A percentile compares a stretch with the other conserved stretches of the same genome.
Conservation (phyloP, 371 early-diverging fungal species). For the Saksenaea vasiformis region DNA sequence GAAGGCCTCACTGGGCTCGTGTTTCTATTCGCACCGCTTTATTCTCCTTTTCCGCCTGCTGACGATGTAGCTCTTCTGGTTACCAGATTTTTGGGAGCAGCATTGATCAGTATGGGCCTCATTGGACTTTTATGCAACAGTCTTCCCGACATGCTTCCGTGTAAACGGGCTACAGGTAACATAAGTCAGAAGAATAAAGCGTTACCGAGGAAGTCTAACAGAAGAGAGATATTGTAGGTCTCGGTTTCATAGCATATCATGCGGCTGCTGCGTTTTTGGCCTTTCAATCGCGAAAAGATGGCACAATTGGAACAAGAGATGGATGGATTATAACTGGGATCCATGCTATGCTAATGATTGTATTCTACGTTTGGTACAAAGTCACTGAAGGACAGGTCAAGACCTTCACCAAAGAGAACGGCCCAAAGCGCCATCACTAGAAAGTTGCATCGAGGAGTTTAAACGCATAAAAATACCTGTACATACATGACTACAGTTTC, state of each 20-base stretch:
- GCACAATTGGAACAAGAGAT: slow-evolving; percentile 10
- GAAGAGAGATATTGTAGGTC: slow-evolving; percentile 14
- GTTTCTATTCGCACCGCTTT: slow-evolving; percentile 28
- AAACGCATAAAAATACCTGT: too few relatives aligned
- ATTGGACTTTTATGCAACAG: slow-evolving; percentile 30
- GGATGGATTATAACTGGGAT: slow-evolving; percentile 19
- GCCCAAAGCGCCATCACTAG: slow-evolving; percentile 8
- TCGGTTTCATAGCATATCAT: slow-evolving; percentile 41
- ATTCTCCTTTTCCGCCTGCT: slow-evolving; percentile 11
- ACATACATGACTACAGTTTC: too few relatives aligned
- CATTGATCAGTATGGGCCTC: slow-evolving; percentile 22
- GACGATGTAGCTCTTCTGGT: slow-evolving; percentile 22
- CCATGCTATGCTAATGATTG: slow-evolving; percentile 27
- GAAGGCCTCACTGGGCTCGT: slow-evolving; percentile 25
- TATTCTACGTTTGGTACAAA: slow-evolving; percentile 45
- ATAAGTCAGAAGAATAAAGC: neutral
- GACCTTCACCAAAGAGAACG: slow-evolving; percentile 22
- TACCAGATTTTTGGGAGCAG: slow-evolving; percentile 36
- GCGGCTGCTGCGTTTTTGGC: slow-evolving; percentile 25
- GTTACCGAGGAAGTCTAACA: neutral
- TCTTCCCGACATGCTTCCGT: slow-evolving; percentile 47
- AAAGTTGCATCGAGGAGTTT: too few relatives aligned
- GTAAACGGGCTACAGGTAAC: slow-evolving; percentile 48
- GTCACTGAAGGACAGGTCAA: slow-evolving; percentile 44
- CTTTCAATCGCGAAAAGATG: slow-evolving; percentile 35